These are phyloP conservation scores for Xylaria sp. DNA, from an alignment of 2,329 filamentous ascomycete genomes.

Conservation along the genomic window DNA sequence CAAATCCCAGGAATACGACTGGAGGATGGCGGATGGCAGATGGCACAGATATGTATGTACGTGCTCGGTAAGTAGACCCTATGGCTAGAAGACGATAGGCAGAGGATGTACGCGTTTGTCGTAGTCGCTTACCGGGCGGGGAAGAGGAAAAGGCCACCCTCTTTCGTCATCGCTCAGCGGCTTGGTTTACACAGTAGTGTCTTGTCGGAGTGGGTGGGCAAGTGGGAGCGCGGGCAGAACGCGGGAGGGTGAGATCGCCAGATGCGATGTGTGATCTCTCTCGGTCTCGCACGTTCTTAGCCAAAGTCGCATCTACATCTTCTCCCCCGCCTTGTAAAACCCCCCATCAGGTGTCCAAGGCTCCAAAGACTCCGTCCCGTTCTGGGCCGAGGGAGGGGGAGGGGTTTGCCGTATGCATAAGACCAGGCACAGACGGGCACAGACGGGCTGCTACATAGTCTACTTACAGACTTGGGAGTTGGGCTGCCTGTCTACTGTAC, in stretches of 20 bases:
- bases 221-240: neutral
- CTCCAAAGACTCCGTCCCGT: constrained; percentile 21
- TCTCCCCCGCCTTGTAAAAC: constrained; percentile 19
- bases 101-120: constrained; percentile 13
- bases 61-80: too few relatives aligned
- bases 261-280: constrained; percentile 16
- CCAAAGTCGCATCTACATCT: constrained; percentile 12
- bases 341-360: constrained; percentile 27
- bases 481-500: neutral
- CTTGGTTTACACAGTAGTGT: neutral
- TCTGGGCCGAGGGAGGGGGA: constrained; percentile 24
- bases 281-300: constrained; percentile 9
- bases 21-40: neutral
- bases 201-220: neutral
- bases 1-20: neutral
- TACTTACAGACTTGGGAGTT: too few relatives aligned
- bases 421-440: constrained; percentile 12
- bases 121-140: neutral
- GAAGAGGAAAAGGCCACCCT: neutral
- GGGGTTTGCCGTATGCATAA: constrained; percentile 23
- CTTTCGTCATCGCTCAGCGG: constrained; percentile 1
- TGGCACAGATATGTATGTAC: constrained; percentile 4
- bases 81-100: neutral
- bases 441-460: too few relatives aligned
- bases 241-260: constrained; percentile 24